phyloP scores from a whole-genome alignment of 169 alveolate genomes.

The Eimeria sp. region DNA sequence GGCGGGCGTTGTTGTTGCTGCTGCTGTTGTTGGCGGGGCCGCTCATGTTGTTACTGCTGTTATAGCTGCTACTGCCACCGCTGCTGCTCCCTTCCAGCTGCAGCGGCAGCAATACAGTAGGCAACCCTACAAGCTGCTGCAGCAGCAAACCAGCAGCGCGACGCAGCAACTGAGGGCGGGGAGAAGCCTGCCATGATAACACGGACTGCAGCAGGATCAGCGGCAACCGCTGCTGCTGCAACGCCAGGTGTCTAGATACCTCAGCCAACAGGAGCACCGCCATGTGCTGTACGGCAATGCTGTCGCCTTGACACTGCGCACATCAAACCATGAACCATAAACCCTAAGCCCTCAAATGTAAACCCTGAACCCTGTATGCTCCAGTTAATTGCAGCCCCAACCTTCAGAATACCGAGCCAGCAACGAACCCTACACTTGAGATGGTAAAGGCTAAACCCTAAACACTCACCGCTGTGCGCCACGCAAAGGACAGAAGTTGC shows the following conservation, averaged over 20 bases:
- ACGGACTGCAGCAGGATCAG: slow-evolving; percentile 55
- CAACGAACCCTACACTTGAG: neutral
- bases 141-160: slow-evolving; percentile 64
- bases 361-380: neutral
- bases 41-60: neutral
- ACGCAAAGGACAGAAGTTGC: slow-evolving; percentile 33
- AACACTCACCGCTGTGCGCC: slow-evolving; percentile 55
- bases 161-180: slow-evolving; percentile 53
- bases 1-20: slow-evolving; percentile 5
- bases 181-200: slow-evolving; percentile 56
- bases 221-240: slow-evolving; percentile 66
- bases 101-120: neutral
- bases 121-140: slow-evolving; percentile 27
- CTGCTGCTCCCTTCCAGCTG: slow-evolving; percentile 9
- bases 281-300: slow-evolving; percentile 78
- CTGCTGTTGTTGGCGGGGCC: neutral
- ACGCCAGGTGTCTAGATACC: slow-evolving; percentile 41
- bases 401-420: neutral
- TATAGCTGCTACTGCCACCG: slow-evolving; percentile 5
- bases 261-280: slow-evolving; percentile 74
- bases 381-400: neutral
- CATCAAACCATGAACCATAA: neutral
- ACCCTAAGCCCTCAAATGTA: slow-evolving; percentile 8
- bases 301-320: slow-evolving; percentile 28
- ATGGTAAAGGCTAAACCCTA: neutral